Percentiles rank a stretch among this genome's conserved stretches.
Evolutionary conservation across 805 yeast species (phyloP).

Genomic region (Candida namnaoensis): DNA sequence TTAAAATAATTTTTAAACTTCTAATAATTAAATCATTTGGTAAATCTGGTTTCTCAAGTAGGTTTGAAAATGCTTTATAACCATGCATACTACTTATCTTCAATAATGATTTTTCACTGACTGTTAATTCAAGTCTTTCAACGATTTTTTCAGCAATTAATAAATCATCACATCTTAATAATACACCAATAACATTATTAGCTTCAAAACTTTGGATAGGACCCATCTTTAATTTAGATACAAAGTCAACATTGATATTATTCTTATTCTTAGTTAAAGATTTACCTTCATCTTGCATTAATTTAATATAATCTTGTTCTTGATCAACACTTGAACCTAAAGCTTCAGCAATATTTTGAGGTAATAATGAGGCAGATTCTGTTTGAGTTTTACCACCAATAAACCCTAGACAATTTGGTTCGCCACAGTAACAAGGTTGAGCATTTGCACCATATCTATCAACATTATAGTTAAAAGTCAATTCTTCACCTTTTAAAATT

Average conservation of each 20-base stretch:
- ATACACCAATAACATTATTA: slow-evolving; percentile 69
- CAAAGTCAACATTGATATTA: slow-evolving; percentile 56
- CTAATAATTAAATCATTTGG: slow-evolving; percentile 33
- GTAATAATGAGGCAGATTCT: slow-evolving; percentile 76
- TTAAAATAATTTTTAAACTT: slow-evolving; percentile 47
- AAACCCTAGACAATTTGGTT: slow-evolving; percentile 82
- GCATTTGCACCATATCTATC: slow-evolving; percentile 94
- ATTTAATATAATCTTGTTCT: slow-evolving; percentile 66
- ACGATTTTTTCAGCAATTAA: slow-evolving; percentile 58
- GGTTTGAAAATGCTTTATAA: slow-evolving; percentile 62
- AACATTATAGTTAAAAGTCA: slow-evolving; percentile 78
- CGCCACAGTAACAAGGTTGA: slow-evolving; percentile 93
- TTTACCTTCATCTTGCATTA: slow-evolving; percentile 39
- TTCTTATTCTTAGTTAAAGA: slow-evolving; percentile 43
- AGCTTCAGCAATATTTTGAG: slow-evolving; percentile 79
- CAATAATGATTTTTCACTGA: slow-evolving; percentile 40
- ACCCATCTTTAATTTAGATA: slow-evolving; percentile 44
- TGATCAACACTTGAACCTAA: slow-evolving; percentile 62
- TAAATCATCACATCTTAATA: slow-evolving; percentile 68
- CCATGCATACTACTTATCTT: slow-evolving; percentile 78
- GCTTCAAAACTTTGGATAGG: slow-evolving; percentile 51
- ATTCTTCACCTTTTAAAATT: slow-evolving; percentile 74
- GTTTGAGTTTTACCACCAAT: slow-evolving; percentile 98
- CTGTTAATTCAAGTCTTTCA: slow-evolving; percentile 51
- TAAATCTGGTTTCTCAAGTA: slow-evolving; percentile 32